Percentiles rank a stretch among this genome's conserved stretches.
These are phyloP conservation scores for Mycena galopus DNA, from an alignment of 768 basidiomycete species.

Conservation along the genomic window DNA sequence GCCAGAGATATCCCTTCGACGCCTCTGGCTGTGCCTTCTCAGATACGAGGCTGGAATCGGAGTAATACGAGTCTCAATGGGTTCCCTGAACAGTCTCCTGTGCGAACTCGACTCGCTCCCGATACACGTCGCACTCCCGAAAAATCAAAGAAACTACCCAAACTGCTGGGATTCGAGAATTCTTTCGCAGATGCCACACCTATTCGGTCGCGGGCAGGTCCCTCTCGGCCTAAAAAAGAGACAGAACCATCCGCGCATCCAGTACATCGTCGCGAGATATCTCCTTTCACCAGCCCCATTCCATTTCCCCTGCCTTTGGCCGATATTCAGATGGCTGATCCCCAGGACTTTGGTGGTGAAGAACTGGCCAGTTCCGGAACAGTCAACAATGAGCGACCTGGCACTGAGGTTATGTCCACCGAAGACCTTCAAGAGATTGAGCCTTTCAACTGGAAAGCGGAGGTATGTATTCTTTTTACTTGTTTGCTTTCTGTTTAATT, in stretches of 20 bases:
- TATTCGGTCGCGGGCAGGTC: slow-evolving; percentile 39
- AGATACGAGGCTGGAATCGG: slow-evolving; percentile 53
- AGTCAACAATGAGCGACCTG: not conserved
- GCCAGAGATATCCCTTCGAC: slow-evolving; percentile 54
- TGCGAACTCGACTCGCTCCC: slow-evolving; percentile 43
- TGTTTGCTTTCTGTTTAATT: slow-evolving; percentile 12
- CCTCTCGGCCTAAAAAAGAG: slow-evolving; percentile 30
- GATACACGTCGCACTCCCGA: slow-evolving; percentile 49
- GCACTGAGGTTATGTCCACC: slow-evolving; percentile 40
- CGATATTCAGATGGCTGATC: slow-evolving; percentile 40
- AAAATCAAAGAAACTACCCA: slow-evolving; percentile 47
- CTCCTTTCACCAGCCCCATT: slow-evolving; percentile 43
- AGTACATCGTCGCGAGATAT: slow-evolving; percentile 21
- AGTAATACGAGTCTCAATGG: slow-evolving; percentile 19
- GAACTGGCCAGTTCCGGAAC: slow-evolving; percentile 1
- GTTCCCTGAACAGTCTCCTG: slow-evolving; percentile 47
- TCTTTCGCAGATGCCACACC: slow-evolving; percentile 61
- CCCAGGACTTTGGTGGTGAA: slow-evolving; percentile 23
- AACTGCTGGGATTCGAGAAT: slow-evolving; percentile 68
- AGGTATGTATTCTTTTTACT: slow-evolving; percentile 55
- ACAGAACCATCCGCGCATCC: not conserved
- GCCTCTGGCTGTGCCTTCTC: slow-evolving; percentile 54
- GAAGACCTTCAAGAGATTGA: slow-evolving; percentile 53
- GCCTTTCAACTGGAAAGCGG: slow-evolving; percentile 64
- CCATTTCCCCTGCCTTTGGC: slow-evolving; percentile 23